A percentile compares a stretch with the other conserved stretches of the same genome.
Evolutionary conservation across 441 rosid genomes (phyloP).

Genomic region (Gossypium lobatum): DNA sequence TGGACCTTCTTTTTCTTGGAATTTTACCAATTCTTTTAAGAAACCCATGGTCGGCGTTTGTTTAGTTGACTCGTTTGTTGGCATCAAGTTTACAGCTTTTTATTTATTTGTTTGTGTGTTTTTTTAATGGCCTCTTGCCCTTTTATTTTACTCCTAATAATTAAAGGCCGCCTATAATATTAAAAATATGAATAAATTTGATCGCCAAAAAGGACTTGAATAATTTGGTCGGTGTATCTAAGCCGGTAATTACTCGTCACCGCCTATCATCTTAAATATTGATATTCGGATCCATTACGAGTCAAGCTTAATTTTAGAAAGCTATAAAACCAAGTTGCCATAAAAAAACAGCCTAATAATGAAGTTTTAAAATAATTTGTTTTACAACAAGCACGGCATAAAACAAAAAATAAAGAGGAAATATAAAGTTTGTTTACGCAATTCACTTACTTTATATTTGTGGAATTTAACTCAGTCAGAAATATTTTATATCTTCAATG

Average conservation of each 20-base stretch:
- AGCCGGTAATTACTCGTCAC: background rate
- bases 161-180: background rate
- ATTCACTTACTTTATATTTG: no score
- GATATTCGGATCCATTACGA: background rate
- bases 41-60: background rate
- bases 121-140: background rate
- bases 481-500: no score
- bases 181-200: background rate
- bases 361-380: no score
- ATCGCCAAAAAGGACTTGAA: background rate
- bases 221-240: conserved; percentile 6
- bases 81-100: background rate
- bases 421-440: no score
- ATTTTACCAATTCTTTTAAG: background rate
- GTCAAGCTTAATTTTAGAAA: background rate
- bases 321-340: background rate
- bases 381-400: no score
- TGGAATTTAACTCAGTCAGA: no score
- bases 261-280: background rate
- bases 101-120: background rate
- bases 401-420: no score
- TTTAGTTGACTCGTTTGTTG: background rate
- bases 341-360: background rate
- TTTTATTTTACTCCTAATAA: background rate
- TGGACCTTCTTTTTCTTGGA: background rate